These are phyloP conservation scores for Scedosporium aurantiacum DNA, from an alignment of 2,329 filamentous ascomycete genomes.

Conservation along the genomic window DNA sequence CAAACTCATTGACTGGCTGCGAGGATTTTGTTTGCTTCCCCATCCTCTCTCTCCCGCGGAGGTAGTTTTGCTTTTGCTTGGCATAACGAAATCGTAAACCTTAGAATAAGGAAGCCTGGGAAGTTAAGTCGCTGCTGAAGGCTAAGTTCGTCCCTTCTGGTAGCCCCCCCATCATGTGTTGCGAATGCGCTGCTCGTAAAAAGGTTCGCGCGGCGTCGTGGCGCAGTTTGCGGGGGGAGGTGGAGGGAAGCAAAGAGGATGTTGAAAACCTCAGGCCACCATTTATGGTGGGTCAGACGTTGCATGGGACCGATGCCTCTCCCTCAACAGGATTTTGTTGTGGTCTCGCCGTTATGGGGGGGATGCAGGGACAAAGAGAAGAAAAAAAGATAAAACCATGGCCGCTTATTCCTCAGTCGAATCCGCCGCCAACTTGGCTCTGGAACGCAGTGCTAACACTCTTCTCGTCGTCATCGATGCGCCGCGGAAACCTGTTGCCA, in stretches of 20 bases:
- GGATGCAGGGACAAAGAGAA: neutral
- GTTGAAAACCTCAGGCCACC: neutral
- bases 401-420: constrained; percentile 31
- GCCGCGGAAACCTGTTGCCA: constrained; percentile 41
- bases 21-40: neutral
- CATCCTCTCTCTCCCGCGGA: neutral
- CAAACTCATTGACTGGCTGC: neutral
- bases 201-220: neutral
- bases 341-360: neutral
- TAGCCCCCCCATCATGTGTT: neutral
- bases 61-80: neutral
- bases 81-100: neutral
- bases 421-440: constrained; percentile 69
- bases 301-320: neutral
- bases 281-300: neutral
- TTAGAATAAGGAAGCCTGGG: neutral
- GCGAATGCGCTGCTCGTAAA: neutral
- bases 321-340: too few species aligned
- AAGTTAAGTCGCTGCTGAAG: neutral
- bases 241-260: neutral
- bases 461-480: constrained; percentile 84
- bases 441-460: constrained; percentile 95
- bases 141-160: neutral
- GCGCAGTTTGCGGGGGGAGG: neutral
- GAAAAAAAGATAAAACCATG: neutral